Evolutionary conservation across 2,329 filamentous ascomycete species (phyloP), one percentile per base, ranked within the genome.

Genomic region (Akanthomyces dipterigenus): DNA sequence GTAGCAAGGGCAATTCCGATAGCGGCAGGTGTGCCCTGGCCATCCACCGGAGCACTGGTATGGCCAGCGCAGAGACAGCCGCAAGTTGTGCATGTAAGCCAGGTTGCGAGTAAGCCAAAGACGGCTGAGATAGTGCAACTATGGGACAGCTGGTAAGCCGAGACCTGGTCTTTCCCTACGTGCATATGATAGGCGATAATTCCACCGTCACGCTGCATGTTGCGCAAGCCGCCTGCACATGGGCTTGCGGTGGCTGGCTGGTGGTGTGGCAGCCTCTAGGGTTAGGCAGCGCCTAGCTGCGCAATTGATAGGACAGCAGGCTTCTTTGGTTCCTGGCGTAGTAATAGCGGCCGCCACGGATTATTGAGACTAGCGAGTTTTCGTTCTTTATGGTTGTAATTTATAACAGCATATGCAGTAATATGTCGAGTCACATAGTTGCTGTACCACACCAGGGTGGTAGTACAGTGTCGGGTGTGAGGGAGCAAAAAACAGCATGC

Each of bases 291-390:
- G 26, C 40, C 40, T 26, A 22, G 54, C 54, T 56, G 54, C 54
- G 28, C 26, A 28, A 46, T 56, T 46, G 54, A 56, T 56, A 56
- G 54, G 54, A 45, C 54, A 56, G 54, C 54, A 55, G 20, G 40
- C 36, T 11, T 42, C 8, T 36, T 24, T 14, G 51, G 42, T 20
- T 34, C 22, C 42, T 36, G 54, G 54, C 24, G 53, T 36, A 36
- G 40, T 18, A 56, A 46, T 56, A 31, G 42, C 42, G 42, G 16
- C 28, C 54, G 54, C 54, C 42, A 56, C 54, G 26, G n/a, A 56
- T 20, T 31, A 55, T 31, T 38, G 46, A 50, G 46, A 50, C 46
- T 50, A 50, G 34, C 16, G 28, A 28, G 5, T 18, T 28, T 18
- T 50, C 16, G 1, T 28, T 38, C 6, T 26, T 53, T 38, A 20